These are phyloP conservation scores for Vanrija sp. DNA, from an alignment of 1,284 basidiomycete genomes.

Conservation along the genomic window DNA sequence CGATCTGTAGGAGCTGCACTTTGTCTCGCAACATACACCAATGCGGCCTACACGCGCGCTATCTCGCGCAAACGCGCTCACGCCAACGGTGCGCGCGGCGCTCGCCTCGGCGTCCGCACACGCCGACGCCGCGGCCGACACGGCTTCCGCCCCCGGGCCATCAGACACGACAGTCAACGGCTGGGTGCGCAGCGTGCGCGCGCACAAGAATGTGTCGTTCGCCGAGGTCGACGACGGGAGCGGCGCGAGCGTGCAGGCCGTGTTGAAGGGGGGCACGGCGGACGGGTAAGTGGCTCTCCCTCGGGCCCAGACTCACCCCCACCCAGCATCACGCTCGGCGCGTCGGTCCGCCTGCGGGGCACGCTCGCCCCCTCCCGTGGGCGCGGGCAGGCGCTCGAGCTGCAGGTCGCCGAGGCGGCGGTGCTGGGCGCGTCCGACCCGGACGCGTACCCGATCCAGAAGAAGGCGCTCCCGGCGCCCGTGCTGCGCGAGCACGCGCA, in stretches of 20 bases:
- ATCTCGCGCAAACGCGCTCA: no score
- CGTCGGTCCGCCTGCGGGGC: constrained; percentile 66
- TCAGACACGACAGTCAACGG: constrained; percentile 52
- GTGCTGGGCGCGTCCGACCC: constrained; percentile 72
- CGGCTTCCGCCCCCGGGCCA: not conserved
- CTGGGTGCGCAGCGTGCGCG: constrained; percentile 78
- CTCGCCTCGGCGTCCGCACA: not conserved
- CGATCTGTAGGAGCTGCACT: no score
- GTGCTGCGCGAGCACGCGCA: constrained; percentile 79
- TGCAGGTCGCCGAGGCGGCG: constrained; percentile 61
- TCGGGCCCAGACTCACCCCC: no score
- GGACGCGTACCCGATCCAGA: constrained; percentile 84
- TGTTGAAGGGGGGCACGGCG: constrained; percentile 56
- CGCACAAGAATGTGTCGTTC: constrained; percentile 82
- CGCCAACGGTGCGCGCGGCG: not conserved
- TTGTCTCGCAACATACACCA: no score
- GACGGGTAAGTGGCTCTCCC: no score
- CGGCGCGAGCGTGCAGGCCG: constrained; percentile 68
- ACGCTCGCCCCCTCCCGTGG: constrained; percentile 64
- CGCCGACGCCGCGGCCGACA: no score
- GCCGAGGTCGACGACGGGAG: constrained; percentile 80
- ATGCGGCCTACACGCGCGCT: no score
- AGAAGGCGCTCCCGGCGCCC: constrained; percentile 67
- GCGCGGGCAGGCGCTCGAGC: constrained; percentile 66
- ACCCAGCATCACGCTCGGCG: constrained; percentile 60